Evolutionary conservation across 148 eudicot genomes (phyloP), one percentile per base, ranked within the genome.

Genomic region (Pharnaceum exiguum): DNA sequence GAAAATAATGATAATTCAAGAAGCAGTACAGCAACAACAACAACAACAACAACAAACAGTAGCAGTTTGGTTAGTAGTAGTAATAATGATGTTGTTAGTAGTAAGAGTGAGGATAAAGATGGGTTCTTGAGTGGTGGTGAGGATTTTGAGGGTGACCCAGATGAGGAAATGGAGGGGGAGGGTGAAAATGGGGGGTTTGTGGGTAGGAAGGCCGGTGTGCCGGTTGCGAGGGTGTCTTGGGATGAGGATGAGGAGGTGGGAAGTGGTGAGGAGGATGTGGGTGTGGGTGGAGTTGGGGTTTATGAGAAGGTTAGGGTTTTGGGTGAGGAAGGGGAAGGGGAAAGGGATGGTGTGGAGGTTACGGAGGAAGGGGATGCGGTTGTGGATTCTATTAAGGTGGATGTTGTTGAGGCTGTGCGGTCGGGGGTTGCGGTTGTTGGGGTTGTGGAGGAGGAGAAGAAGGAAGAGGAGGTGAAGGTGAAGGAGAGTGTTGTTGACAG

Each of bases 41-140:
- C 28, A 29, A 10, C 11, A 46, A 18, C 26, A 44, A 46, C 46
- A 55, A 13, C 27, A 22, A 21, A 12, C 8, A 35, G 38, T 6
- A 35, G 38, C 7, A 35, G 7, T 35, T n/a, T n/a, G n/a, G n/a
- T 12, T 35, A 35, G 38, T 57, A 42, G 57, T 43, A 70, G 50
- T 40, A 48, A 12, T 57, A 71, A 43, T 59, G 46, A 29, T 60
- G 51, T 26, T 10, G 36, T 6, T 50, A 54, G 62, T 49, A 55
- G 71, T 28, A 32, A 47, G 32, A 42, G 59, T 26, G 31, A 60
- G 29, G 29, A 72, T 53, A 70, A 71, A 37, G 82, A 59, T 49
- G 79, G 72, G 50, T 82, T 71, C 57, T 62, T 65, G 62, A 78
- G 81, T 57, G 85, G 82, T 26, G 69, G 71, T 16, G 88, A 75